Evolutionary conservation across 345 rosid species (phyloP), one percentile per base, ranked within the genome.

Genomic region (Gossypium bickii): DNA sequence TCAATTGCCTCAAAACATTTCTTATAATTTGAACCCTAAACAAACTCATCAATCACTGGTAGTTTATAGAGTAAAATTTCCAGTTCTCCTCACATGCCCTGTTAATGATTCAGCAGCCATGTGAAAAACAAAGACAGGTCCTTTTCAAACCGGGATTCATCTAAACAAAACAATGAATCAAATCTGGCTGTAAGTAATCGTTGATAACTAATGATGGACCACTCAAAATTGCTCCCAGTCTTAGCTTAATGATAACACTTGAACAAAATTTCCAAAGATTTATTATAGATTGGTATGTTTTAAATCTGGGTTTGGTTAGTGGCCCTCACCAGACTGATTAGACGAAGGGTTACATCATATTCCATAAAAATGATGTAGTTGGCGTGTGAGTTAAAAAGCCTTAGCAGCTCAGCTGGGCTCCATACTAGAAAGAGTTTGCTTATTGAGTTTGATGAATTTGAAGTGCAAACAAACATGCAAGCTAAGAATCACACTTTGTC

Each of bases 121-220:
- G 78, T 75, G 62, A 48, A 68, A 52, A 29, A 53, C 56, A 70
- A 34, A 71, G 78, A 61, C 61, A 61, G 67, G 80, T 73, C 62
- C 34, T 47, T 58, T 51, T 79, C 81, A n/a, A 49, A 29, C 7
- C 59, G 49, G 70, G 80, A 83, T 81, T 80, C 82, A 47, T 68
- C 60, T 2, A 74, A 66, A 38, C 41, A 5, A 34, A 34, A 34
- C 41, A 34, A 34, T 34, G 41, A 34, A 34, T 34, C 41, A 34
- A 34, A 34, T 34, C 41, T 34, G 41, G 41, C 41, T 34, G 41
- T 7, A 53, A 53, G 18, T 53, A 53, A 2, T 53, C n/a, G 59
- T 18, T 22, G 20, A 51, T 24, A 68, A 49, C 70, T 65, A 65
- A 65, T 9, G 24, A 51, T 25, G 73, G 73, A 29, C 73, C 73